Evolutionary conservation across 306 rosid species (phyloP).

Genomic region (Rosa multiflora): DNA sequence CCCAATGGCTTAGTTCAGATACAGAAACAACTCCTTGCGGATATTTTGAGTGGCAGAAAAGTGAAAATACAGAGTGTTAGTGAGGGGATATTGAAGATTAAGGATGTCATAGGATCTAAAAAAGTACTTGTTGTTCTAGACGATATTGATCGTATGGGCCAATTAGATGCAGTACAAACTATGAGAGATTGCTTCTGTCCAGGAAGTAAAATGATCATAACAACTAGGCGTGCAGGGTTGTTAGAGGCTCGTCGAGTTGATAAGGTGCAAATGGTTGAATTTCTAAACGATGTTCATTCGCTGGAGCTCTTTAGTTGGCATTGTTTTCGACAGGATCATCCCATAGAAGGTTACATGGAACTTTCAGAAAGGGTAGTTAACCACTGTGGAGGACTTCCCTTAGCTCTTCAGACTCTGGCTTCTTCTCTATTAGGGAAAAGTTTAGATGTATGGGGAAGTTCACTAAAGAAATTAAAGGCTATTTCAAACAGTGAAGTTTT

Average conservation of each 20-base stretch:
- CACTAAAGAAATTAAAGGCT: neutral
- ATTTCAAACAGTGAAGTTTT: neutral
- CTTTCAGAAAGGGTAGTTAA: neutral
- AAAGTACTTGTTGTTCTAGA: neutral
- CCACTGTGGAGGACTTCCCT: neutral
- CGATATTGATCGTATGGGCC: neutral
- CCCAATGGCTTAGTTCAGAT: neutral
- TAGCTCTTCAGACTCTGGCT: neutral
- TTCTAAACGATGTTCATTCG: neutral
- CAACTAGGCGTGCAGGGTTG: neutral
- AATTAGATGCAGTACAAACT: neutral
- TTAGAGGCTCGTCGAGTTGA: neutral
- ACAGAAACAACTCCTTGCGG: neutral
- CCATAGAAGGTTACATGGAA: neutral
- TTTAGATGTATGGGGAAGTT: neutral
- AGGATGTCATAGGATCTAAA: neutral
- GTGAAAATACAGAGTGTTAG: neutral
- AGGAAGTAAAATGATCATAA: conserved; percentile 5
- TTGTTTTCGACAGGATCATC: neutral
- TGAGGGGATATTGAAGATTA: neutral
- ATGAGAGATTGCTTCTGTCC: neutral
- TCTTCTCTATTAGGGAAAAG: neutral
- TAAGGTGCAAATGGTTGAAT: neutral
- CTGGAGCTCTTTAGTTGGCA: conserved; percentile 3
- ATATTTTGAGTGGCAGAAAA: neutral